Percentiles rank a stretch among this genome's conserved stretches.
These are phyloP conservation scores for Pontederia paniculata DNA, from an alignment of 176 grass and related monocot species.

Conservation along the genomic window DNA sequence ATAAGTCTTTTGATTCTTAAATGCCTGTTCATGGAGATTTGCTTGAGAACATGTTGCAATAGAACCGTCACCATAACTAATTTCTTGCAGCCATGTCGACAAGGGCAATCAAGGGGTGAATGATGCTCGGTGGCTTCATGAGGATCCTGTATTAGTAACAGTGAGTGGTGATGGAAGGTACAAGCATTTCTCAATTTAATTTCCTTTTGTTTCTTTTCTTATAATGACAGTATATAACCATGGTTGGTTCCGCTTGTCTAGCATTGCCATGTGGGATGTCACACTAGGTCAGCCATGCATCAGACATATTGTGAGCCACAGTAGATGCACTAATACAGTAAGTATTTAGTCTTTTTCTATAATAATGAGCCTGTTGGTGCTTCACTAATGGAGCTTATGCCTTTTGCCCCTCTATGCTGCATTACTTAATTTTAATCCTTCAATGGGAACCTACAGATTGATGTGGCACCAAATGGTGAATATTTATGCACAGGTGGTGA, in stretches of 20 bases:
- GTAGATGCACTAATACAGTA: slow-evolving; percentile 76
- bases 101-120: slow-evolving; percentile 76
- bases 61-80: not conserved
- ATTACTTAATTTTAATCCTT: slow-evolving; percentile 5
- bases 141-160: slow-evolving; percentile 68
- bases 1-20: no score
- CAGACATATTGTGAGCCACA: slow-evolving; percentile 60
- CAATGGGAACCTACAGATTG: slow-evolving; percentile 40
- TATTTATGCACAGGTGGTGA: slow-evolving; percentile 86
- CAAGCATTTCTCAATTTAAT: slow-evolving; percentile 9
- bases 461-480: slow-evolving; percentile 71
- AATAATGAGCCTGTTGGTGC: not conserved
- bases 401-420: not conserved
- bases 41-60: no score
- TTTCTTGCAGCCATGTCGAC: slow-evolving; percentile 48
- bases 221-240: not conserved
- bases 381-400: not conserved
- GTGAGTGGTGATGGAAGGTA: slow-evolving; percentile 81
- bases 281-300: slow-evolving; percentile 69
- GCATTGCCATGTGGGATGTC: slow-evolving; percentile 88
- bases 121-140: slow-evolving; percentile 64
- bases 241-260: slow-evolving; percentile 19
- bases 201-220: slow-evolving; percentile 1
- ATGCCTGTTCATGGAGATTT: no score
- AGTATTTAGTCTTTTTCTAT: slow-evolving; percentile 31